These are phyloP conservation scores for Austroboletus festivus DNA, from an alignment of 768 basidiomycete genomes.

Conservation along the genomic window DNA sequence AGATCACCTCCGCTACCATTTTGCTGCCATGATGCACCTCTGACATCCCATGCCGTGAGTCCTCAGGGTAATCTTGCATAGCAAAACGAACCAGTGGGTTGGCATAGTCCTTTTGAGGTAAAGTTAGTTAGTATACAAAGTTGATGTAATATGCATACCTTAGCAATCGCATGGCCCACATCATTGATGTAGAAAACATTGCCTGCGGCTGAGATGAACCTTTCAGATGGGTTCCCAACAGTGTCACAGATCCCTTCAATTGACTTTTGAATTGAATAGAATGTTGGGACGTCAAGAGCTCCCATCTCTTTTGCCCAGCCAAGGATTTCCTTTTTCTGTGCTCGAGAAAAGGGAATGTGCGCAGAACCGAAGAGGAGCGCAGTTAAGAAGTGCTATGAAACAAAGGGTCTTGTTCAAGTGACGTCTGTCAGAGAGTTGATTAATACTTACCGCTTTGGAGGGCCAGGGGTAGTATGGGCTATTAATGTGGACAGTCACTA, in stretches of 20 bases:
- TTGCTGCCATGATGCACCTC: constrained; percentile 29
- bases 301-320: constrained; percentile 29
- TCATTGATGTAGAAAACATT: constrained; percentile 31
- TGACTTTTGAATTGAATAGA: constrained; percentile 23
- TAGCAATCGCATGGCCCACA: constrained; percentile 14
- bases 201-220: constrained; percentile 16
- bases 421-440: no score
- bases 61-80: constrained; percentile 31
- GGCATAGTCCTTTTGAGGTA: constrained; percentile 12
- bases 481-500: no score
- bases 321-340: constrained; percentile 29
- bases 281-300: constrained; percentile 23
- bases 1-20: constrained; percentile 29
- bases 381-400: constrained; percentile 29
- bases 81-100: constrained; percentile 19
- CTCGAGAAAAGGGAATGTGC: constrained; percentile 27
- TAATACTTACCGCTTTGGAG: no score
- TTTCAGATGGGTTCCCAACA: constrained; percentile 24
- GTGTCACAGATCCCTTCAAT: constrained; percentile 14
- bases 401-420: no score
- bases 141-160: constrained; percentile 10
- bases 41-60: constrained; percentile 14
- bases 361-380: constrained; percentile 34
- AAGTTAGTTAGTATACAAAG: background rate
- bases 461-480: no score